Evolutionary conservation across 495 filamentous ascomycete genomes (phyloP).

Genomic region (Penicillium egyptiacum): DNA sequence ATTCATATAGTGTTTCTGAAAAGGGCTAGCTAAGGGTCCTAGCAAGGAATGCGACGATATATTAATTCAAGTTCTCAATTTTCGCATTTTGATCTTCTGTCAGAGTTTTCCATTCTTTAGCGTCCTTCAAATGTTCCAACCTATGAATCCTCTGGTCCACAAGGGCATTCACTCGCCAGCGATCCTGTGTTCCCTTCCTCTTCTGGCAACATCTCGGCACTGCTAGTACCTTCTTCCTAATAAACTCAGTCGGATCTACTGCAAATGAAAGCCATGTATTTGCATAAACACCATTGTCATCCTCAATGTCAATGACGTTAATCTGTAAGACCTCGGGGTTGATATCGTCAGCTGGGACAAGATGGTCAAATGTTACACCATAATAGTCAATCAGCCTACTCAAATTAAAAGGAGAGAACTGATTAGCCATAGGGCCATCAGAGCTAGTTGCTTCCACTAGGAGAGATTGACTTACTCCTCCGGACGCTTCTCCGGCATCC

Average conservation of each 20-base stretch:
- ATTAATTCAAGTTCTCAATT: no score
- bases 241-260: conserved; percentile 33
- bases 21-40: no score
- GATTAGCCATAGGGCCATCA: background rate
- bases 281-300: conserved; percentile 33
- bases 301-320: conserved; percentile 33
- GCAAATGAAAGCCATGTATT: conserved; percentile 29
- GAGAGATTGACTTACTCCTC: conserved; percentile 1
- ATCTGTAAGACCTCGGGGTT: conserved; percentile 38
- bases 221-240: conserved; percentile 39
- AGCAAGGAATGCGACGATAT: no score
- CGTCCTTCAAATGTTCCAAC: no score
- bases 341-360: conserved; percentile 30
- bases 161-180: conserved; percentile 23
- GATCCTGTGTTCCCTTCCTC: conserved; percentile 38
- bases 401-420: no score
- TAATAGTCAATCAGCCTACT: conserved; percentile 40
- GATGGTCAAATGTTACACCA: conserved; percentile 42
- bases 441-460: background rate
- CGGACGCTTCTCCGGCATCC: conserved; percentile 24
- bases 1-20: no score
- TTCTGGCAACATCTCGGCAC: conserved; percentile 41
- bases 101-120: no score
- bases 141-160: no score
- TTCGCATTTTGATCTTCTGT: no score